Evolutionary conservation across 306 rosid genomes (phyloP).

Genomic region (Gastrolobium villosum): DNA sequence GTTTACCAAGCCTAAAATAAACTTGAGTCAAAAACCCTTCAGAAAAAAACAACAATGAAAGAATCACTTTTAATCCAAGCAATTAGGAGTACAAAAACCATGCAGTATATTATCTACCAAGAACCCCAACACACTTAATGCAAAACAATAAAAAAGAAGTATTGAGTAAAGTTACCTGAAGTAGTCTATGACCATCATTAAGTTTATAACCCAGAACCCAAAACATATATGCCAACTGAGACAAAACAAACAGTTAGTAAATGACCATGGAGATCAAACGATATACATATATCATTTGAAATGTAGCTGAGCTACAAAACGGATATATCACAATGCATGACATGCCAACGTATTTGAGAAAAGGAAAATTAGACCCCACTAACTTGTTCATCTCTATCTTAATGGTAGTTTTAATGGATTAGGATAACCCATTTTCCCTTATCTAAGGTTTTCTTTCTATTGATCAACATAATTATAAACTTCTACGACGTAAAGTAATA

Average conservation of each 20-base stretch:
- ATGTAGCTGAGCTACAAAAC: conserved; percentile 11
- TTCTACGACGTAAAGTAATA: background rate
- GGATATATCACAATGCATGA: conserved; percentile 13
- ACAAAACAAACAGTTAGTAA: conserved; percentile 52
- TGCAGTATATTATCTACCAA: conserved; percentile 26
- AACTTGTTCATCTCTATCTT: conserved; percentile 1
- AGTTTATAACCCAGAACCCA: conserved; percentile 93
- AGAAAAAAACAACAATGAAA: conserved; percentile 3
- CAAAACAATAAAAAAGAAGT: conserved; percentile 23
- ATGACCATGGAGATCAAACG: conserved; percentile 19
- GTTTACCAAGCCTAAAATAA: conserved; percentile 28
- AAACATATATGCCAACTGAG: conserved; percentile 94
- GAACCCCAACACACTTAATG: conserved; percentile 30
- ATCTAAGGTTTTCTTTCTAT: conserved; percentile 24
- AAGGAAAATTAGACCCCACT: conserved; percentile 21
- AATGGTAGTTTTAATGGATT: conserved; percentile 1
- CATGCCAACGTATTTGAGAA: conserved; percentile 16
- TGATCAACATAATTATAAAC: conserved; percentile 25
- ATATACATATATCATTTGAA: background rate
- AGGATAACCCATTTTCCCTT: conserved; percentile 20
- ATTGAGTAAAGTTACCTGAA: conserved; percentile 69
- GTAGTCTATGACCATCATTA: conserved; percentile 64
- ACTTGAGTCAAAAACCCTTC: background rate
- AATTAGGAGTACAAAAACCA: conserved; percentile 34
- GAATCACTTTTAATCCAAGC: conserved; percentile 21